Evolutionary conservation across 768 basidiomycete species (phyloP).

Genomic region (Tricholoma sp.): DNA sequence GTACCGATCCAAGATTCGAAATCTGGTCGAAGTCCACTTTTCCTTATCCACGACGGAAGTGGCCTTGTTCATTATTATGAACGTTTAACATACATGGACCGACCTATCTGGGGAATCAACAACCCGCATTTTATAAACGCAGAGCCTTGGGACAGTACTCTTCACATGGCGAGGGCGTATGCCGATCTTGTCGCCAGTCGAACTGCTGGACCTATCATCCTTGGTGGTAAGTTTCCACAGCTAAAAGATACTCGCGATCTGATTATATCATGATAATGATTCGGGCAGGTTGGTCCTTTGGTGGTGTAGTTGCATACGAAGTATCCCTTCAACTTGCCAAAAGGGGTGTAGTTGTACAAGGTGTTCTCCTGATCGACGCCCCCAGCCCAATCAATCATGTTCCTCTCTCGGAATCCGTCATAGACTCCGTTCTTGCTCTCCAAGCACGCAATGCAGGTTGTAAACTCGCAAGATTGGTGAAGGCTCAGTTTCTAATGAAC

Average conservation of each 20-base stretch:
- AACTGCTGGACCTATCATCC: slow-evolving; percentile 35
- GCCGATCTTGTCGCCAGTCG: slow-evolving; percentile 34
- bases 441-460: slow-evolving; percentile 22
- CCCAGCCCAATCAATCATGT: slow-evolving; percentile 51
- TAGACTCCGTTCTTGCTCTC: slow-evolving; percentile 40
- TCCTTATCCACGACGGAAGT: slow-evolving; percentile 72
- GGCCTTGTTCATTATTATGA: slow-evolving; percentile 52
- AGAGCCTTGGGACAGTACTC: slow-evolving; percentile 42
- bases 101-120: slow-evolving; percentile 56
- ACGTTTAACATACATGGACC: slow-evolving; percentile 38
- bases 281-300: slow-evolving; percentile 83
- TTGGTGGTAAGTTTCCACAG: slow-evolving; percentile 48
- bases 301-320: slow-evolving; percentile 69
- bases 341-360: slow-evolving; percentile 41
- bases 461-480: slow-evolving; percentile 32
- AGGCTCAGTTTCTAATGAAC: slow-evolving; percentile 45
- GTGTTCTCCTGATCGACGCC: slow-evolving; percentile 63
- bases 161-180: slow-evolving; percentile 51
- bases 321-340: slow-evolving; percentile 46
- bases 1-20: slow-evolving; percentile 32
- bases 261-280: neutral
- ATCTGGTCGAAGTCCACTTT: slow-evolving; percentile 35
- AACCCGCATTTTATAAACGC: slow-evolving; percentile 47
- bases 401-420: slow-evolving; percentile 46
- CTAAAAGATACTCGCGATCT: neutral